These are phyloP conservation scores for Amanita muscaria DNA, from an alignment of 768 basidiomycete species.

Conservation along the genomic window DNA sequence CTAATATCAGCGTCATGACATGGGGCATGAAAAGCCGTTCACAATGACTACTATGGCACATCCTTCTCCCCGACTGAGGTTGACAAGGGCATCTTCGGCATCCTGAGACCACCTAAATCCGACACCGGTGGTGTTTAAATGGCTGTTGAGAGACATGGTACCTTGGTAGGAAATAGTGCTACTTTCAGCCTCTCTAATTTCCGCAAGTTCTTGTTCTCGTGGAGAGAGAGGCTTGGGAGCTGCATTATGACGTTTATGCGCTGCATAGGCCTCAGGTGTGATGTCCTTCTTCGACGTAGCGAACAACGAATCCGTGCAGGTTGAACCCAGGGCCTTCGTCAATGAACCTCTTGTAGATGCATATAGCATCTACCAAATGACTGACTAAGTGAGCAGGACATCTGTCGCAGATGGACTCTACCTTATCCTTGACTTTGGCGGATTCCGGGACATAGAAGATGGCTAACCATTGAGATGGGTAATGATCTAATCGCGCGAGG, in stretches of 20 bases:
- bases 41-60: constrained; percentile 60
- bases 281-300: constrained; percentile 66
- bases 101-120: constrained; percentile 63
- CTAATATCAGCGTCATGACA: neutral
- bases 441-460: constrained; percentile 78
- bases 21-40: constrained; percentile 19
- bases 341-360: constrained; percentile 69
- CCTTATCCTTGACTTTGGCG: constrained; percentile 79
- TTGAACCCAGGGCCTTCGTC: constrained; percentile 65
- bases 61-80: constrained; percentile 40
- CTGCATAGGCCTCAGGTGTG: constrained; percentile 59
- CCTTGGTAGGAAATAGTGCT: constrained; percentile 43
- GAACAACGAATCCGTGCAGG: constrained; percentile 69
- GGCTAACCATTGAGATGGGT: constrained; percentile 59
- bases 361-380: constrained; percentile 66
- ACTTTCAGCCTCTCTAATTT: constrained; percentile 68
- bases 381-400: neutral
- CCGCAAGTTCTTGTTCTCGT: constrained; percentile 74
- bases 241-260: constrained; percentile 59
- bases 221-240: constrained; percentile 79
- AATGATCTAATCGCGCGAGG: constrained; percentile 53
- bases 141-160: constrained; percentile 44
- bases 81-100: constrained; percentile 53
- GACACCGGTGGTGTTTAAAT: constrained; percentile 49
- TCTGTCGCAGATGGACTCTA: constrained; percentile 15